Percentiles rank a stretch among this genome's conserved stretches.
These are phyloP conservation scores for Lophiotrema nucula DNA, from an alignment of 495 filamentous ascomycete genomes.

Conservation along the genomic window DNA sequence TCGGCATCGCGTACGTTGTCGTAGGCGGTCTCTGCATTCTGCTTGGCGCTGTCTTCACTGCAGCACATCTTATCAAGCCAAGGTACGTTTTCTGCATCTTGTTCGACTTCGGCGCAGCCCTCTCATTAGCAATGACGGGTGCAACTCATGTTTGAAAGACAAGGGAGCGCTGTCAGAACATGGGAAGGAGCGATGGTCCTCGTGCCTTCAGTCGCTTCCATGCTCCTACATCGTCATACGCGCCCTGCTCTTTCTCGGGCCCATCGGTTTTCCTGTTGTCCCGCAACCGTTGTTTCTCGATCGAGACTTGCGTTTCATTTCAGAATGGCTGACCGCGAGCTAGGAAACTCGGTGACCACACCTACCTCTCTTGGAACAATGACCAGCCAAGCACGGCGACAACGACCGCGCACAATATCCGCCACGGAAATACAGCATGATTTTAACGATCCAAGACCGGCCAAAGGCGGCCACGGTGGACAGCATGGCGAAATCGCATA, in stretches of 20 bases:
- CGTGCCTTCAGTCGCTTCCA: too few species aligned
- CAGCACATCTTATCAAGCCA: conserved; percentile 85
- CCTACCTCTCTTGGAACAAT: conserved; percentile 96
- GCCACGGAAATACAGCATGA: conserved; percentile 40
- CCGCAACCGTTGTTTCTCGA: too few species aligned
- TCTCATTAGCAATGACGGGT: too few species aligned
- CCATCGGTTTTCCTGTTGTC: too few species aligned
- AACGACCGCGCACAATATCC: conserved; percentile 49
- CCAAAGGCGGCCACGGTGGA: background rate
- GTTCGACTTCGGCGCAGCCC: too few species aligned
- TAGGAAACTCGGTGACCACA: conserved; percentile 96
- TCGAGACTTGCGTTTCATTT: background rate
- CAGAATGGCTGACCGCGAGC: conserved; percentile 12
- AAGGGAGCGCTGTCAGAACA: background rate
- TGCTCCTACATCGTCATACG: too few species aligned
- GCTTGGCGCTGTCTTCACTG: conserved; percentile 81
- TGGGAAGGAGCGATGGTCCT: too few species aligned
- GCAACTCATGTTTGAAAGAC: background rate
- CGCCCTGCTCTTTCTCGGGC: too few species aligned
- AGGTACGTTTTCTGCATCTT: too few species aligned
- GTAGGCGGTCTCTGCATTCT: conserved; percentile 91
- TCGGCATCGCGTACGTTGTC: conserved; percentile 93
- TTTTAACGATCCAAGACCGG: conserved; percentile 12
- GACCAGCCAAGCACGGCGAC: conserved; percentile 65
- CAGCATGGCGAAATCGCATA: conserved; percentile 39